phyloP scores from a whole-genome alignment of 2,329 filamentous ascomycete genomes.

The Basipetospora chlamydospora region DNA sequence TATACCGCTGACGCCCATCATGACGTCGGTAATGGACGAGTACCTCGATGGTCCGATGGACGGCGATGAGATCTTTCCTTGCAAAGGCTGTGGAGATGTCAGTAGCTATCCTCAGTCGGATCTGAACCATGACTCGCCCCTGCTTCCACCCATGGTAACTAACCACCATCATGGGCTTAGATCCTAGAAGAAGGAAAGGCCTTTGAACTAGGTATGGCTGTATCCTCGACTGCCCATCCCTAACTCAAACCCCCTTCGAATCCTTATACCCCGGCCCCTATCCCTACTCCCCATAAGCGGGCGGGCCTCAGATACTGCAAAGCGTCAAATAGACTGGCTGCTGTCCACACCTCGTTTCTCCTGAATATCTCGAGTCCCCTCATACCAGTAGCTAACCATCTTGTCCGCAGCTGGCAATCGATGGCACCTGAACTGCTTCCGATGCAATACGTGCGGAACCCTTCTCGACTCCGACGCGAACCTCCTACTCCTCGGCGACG shows the following conservation, averaged over 20 bases:
- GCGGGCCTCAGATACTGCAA: no score
- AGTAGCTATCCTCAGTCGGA: conserved; percentile 12
- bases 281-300: neutral
- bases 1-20: conserved; percentile 12
- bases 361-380: no score
- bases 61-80: conserved; percentile 71
- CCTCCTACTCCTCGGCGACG: conserved; percentile 89
- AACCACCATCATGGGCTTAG: conserved; percentile 28
- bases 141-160: neutral
- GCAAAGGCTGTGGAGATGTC: conserved; percentile 89
- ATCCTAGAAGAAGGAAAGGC: conserved; percentile 98
- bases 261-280: neutral
- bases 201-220: conserved; percentile 73
- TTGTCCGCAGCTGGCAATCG: conserved; percentile 62
- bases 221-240: no score
- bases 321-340: no score
- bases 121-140: no score
- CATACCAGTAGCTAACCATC: conserved; percentile 9
- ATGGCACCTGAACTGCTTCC: conserved; percentile 99
- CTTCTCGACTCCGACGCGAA: conserved; percentile 97
- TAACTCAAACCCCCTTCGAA: conserved; percentile 1
- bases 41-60: conserved; percentile 56
- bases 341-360: no score
- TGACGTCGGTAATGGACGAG: conserved; percentile 40
- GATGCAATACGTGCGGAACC: conserved; percentile 88